These are phyloP conservation scores for Zymoseptoria ardabiliae DNA, from an alignment of 2,329 filamentous ascomycete genomes.

Conservation along the genomic window DNA sequence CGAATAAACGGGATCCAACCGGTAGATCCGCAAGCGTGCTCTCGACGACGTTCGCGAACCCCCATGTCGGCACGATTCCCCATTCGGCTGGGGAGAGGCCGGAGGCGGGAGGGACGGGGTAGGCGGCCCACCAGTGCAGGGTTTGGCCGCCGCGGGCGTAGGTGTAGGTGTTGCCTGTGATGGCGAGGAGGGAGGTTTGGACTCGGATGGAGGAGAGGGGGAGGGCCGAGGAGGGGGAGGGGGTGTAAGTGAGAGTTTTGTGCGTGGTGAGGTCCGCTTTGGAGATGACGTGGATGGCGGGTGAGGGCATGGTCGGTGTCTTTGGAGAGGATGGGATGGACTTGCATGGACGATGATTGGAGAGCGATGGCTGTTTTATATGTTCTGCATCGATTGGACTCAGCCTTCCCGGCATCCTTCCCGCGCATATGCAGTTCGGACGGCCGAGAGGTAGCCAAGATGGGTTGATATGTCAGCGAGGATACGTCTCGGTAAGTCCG, in stretches of 20 bases:
- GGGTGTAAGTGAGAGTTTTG: conserved; percentile 2
- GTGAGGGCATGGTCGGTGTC: too few relatives aligned
- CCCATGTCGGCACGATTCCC: conserved; percentile 45
- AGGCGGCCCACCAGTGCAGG: conserved; percentile 38
- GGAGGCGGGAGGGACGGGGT: conserved; percentile 33
- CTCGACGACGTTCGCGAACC: conserved; percentile 38
- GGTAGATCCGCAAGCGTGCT: conserved; percentile 33
- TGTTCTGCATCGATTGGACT: too few relatives aligned
- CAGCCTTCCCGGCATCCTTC: too few relatives aligned
- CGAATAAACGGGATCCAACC: conserved; percentile 34
- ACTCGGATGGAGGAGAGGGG: conserved; percentile 7
- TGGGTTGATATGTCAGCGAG: too few relatives aligned
- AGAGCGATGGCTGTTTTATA: too few relatives aligned
- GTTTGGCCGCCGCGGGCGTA: conserved; percentile 24
- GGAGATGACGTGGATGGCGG: conserved; percentile 13
- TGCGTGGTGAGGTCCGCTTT: conserved; percentile 11
- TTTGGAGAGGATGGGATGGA: too few relatives aligned
- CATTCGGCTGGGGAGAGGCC: conserved; percentile 33
- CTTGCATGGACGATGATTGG: too few relatives aligned
- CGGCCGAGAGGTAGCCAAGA: too few relatives aligned
- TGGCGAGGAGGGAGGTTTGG: conserved; percentile 6
- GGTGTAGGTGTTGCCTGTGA: conserved; percentile 19
- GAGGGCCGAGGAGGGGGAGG: conserved; percentile 3
- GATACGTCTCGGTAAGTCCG: too few relatives aligned
- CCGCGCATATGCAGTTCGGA: too few relatives aligned